phyloP scores from a whole-genome alignment of 1,139 yeast genomes.

The Groenewaldozyma auringiensis region DNA sequence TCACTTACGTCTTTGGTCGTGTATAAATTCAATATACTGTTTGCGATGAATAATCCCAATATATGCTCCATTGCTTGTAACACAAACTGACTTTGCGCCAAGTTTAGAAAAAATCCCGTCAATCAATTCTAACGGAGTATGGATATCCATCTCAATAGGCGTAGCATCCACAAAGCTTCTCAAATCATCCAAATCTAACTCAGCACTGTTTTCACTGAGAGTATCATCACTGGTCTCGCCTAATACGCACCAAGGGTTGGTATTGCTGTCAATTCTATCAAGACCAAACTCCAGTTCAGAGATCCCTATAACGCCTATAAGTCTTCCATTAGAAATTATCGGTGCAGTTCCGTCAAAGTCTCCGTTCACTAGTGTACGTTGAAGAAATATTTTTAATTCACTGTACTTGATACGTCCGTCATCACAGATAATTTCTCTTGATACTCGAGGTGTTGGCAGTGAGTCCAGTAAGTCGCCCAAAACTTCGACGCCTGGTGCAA shows the following conservation, averaged over 20 bases:
- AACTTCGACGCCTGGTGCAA: constrained; percentile 17
- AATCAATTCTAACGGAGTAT: constrained; percentile 47
- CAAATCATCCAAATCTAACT: constrained; percentile 35
- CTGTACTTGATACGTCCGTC: constrained; percentile 34
- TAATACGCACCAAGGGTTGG: neutral
- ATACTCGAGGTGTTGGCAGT: neutral
- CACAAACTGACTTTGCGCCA: constrained; percentile 48
- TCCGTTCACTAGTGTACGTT: constrained; percentile 35
- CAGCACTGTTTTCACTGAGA: neutral
- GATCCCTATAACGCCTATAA: constrained; percentile 46
- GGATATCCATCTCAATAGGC: constrained; percentile 45
- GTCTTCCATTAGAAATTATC: constrained; percentile 28
- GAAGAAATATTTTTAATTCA: constrained; percentile 35
- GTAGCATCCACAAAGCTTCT: constrained; percentile 40
- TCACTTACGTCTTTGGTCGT: neutral
- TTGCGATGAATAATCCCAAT: constrained; percentile 52
- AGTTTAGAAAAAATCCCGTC: constrained; percentile 48
- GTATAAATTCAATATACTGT: constrained; percentile 38
- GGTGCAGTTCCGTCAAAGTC: constrained; percentile 53
- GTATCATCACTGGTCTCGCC: neutral
- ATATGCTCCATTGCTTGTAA: constrained; percentile 43
- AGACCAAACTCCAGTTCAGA: constrained; percentile 48
- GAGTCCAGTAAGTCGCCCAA: neutral
- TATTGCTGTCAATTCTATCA: constrained; percentile 36
- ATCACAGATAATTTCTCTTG: neutral